Conservation (phyloP, 2,329 filamentous ascomycete genomes). For the Cucurbitaria berberidis region DNA sequence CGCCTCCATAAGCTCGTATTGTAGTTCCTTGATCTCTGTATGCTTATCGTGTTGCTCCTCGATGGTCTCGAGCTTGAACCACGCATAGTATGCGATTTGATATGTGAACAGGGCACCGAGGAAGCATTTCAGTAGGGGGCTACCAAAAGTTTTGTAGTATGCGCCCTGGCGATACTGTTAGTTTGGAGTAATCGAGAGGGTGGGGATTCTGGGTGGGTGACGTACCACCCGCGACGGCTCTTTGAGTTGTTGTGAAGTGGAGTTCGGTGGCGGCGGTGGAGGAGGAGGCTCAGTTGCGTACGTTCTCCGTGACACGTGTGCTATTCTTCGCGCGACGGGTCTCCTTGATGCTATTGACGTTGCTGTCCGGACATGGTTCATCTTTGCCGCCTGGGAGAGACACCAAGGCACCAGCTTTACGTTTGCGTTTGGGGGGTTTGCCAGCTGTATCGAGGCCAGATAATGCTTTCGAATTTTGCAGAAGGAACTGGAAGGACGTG, state of each 20-base stretch:
- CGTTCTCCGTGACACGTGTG: constrained; percentile 13
- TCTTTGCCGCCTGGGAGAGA: not conserved
- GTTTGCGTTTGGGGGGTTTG: not conserved
- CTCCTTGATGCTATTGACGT: constrained; percentile 4
- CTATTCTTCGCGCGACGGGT: constrained; percentile 4
- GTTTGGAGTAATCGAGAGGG: not conserved
- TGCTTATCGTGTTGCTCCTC: constrained; percentile 66
- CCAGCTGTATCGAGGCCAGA: constrained; percentile 1
- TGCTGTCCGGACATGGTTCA: constrained; percentile 22
- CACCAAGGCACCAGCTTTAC: constrained; percentile 18
- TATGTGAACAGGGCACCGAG: constrained; percentile 79
- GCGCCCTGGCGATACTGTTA: constrained; percentile 45
- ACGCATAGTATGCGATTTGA: constrained; percentile 76
- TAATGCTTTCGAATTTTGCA: not conserved
- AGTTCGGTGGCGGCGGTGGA: constrained; percentile 18
- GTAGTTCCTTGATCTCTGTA: constrained; percentile 27
- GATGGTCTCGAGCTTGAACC: constrained; percentile 75
- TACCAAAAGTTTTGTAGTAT: constrained; percentile 78
- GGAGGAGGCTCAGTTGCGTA: constrained; percentile 23
- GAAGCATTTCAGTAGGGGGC: constrained; percentile 75
- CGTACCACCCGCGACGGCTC: constrained; percentile 31
- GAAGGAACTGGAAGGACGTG: not conserved
- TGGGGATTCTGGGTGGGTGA: constrained; percentile 6
- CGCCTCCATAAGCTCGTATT: constrained; percentile 30
- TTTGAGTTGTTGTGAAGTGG: constrained; percentile 16